A percentile compares a stretch with the other conserved stretches of the same genome.
phyloP scores from a whole-genome alignment of 805 yeast species.

The Teunomyces kruisii region DNA sequence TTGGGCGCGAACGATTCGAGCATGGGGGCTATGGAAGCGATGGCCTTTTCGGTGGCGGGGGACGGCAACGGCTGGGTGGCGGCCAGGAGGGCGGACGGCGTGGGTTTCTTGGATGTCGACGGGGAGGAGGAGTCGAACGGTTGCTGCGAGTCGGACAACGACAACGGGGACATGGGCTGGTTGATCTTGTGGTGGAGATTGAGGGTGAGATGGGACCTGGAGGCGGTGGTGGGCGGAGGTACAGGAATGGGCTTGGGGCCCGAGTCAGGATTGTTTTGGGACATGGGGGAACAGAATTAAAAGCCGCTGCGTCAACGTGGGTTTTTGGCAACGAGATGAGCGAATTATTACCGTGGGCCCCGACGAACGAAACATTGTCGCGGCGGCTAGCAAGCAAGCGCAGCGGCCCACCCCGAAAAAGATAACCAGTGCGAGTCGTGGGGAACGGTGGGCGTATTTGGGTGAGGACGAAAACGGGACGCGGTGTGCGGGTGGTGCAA shows the following conservation, averaged over 20 bases:
- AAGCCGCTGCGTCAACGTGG: not conserved
- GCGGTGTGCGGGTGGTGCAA: too few relatives aligned
- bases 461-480: too few relatives aligned
- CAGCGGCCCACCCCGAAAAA: too few relatives aligned
- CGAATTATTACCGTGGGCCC: too few relatives aligned
- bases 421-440: too few relatives aligned
- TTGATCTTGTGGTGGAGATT: slow-evolving; percentile 14
- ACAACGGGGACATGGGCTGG: slow-evolving; percentile 37
- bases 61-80: slow-evolving; percentile 16
- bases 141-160: slow-evolving; percentile 18
- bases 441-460: too few relatives aligned
- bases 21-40: slow-evolving; percentile 80
- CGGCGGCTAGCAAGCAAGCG: too few relatives aligned
- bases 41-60: slow-evolving; percentile 53
- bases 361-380: not conserved
- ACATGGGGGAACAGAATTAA: not conserved
- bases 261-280: not conserved
- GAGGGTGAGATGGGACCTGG: slow-evolving; percentile 1
- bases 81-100: not conserved
- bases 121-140: not conserved
- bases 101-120: not conserved
- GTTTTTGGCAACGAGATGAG: not conserved
- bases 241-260: slow-evolving; percentile 2
- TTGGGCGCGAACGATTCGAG: slow-evolving; percentile 72
- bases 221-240: not conserved